Percentiles rank a stretch among this genome's conserved stretches.
These are phyloP conservation scores for Viola pubescens DNA, from an alignment of 441 rosid species.

Conservation along the genomic window DNA sequence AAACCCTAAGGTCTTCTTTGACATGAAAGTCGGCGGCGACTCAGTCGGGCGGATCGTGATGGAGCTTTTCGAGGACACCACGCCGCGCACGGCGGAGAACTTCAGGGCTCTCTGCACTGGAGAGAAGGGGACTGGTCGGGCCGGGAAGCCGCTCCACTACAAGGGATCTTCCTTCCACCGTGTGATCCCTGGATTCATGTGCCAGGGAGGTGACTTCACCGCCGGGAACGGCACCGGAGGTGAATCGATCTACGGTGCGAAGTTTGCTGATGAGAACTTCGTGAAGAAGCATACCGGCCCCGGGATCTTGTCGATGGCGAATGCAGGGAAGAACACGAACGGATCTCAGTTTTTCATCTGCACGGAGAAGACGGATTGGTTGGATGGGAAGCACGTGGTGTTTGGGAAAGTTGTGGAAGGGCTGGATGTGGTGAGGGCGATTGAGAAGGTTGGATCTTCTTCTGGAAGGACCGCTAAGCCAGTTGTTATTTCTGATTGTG, in stretches of 20 bases:
- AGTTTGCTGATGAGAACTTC: slow-evolving; percentile 42
- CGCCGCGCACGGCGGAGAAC: slow-evolving; percentile 65
- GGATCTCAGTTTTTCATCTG: slow-evolving; percentile 46
- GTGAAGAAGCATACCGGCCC: slow-evolving; percentile 33
- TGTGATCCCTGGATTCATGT: slow-evolving; percentile 69
- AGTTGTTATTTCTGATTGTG: slow-evolving; percentile 31
- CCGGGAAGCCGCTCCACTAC: slow-evolving; percentile 65
- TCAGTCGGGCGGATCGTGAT: slow-evolving; percentile 28
- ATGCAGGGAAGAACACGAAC: slow-evolving; percentile 37
- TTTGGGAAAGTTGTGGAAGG: slow-evolving; percentile 40
- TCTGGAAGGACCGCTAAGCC: slow-evolving; percentile 21
- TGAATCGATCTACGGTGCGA: slow-evolving; percentile 39
- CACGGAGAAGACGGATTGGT: slow-evolving; percentile 30
- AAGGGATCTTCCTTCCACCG: slow-evolving; percentile 62
- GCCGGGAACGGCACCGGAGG: slow-evolving; percentile 59
- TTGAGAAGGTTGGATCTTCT: slow-evolving; percentile 31
- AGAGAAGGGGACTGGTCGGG: slow-evolving; percentile 56
- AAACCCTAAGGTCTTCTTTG: slow-evolving; percentile 34
- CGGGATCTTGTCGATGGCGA: slow-evolving; percentile 42
- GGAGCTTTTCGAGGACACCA: slow-evolving; percentile 31
- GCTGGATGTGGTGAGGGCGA: slow-evolving; percentile 36
- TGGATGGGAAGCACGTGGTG: slow-evolving; percentile 44
- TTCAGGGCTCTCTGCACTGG: slow-evolving; percentile 83
- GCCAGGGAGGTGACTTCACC: slow-evolving; percentile 76
- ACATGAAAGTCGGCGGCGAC: slow-evolving; percentile 28